Conservation (phyloP, 331 rosid genomes). For the Cucumis variabilis region DNA sequence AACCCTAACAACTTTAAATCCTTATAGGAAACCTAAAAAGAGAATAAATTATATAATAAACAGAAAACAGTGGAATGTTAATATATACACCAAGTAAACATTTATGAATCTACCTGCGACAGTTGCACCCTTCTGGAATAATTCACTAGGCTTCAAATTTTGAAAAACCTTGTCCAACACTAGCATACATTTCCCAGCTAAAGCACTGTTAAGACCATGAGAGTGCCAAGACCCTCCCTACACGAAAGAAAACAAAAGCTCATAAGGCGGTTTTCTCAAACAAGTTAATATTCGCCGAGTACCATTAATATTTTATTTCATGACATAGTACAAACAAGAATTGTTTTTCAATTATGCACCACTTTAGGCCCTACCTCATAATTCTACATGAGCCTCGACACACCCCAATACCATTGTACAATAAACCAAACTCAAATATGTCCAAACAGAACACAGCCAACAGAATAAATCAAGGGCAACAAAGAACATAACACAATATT, state of each 20-base stretch:
- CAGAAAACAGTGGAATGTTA: background rate
- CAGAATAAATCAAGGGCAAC: too few relatives aligned
- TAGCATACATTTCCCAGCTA: conserved; percentile 20
- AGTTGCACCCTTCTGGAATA: conserved; percentile 23
- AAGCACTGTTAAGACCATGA: conserved; percentile 17
- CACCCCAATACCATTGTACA: background rate
- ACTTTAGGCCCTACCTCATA: background rate
- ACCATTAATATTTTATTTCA: background rate
- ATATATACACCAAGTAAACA: background rate
- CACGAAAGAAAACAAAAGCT: background rate
- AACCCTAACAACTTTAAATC: too few relatives aligned
- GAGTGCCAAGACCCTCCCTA: conserved; percentile 14
- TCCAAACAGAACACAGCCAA: too few relatives aligned
- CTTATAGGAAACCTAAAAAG: background rate
- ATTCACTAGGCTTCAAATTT: conserved; percentile 10
- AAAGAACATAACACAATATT: too few relatives aligned
- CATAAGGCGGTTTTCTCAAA: background rate
- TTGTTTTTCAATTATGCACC: background rate
- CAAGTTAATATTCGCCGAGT: background rate
- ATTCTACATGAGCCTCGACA: background rate
- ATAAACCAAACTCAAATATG: too few relatives aligned
- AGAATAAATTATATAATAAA: background rate
- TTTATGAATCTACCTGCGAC: conserved; percentile 12
- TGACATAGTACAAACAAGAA: background rate
- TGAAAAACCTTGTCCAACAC: conserved; percentile 20